Evolutionary conservation across 768 basidiomycete genomes (phyloP).

Genomic region (Strobilomyces dryophilus): DNA sequence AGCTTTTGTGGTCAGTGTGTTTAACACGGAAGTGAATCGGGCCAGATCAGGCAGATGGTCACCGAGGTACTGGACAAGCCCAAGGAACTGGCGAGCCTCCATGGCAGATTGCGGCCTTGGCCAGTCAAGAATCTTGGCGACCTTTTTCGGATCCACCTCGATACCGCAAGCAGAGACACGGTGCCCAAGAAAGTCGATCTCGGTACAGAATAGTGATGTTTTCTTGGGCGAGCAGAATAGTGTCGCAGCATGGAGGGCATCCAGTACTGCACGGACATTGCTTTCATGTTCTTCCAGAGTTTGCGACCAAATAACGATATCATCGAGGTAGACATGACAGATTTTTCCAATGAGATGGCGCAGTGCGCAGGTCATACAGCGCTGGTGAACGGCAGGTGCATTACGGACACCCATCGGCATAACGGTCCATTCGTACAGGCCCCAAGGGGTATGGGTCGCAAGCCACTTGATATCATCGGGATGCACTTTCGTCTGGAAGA

Average conservation of each 20-base stretch:
- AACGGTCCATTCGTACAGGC: slow-evolving; percentile 35
- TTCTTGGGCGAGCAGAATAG: no score
- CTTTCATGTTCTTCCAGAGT: slow-evolving; percentile 18
- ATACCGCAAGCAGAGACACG: neutral
- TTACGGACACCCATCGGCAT: slow-evolving; percentile 13
- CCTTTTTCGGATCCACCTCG: neutral
- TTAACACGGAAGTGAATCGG: neutral
- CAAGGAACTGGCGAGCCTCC: neutral
- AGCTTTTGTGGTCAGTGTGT: neutral
- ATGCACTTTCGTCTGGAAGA: slow-evolving; percentile 36
- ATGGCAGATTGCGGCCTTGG: neutral
- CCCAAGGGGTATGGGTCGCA: slow-evolving; percentile 36
- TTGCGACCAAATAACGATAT: slow-evolving; percentile 32
- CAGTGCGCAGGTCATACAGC: slow-evolving; percentile 9
- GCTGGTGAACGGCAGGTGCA: slow-evolving; percentile 20
- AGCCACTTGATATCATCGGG: slow-evolving; percentile 30
- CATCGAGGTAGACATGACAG: slow-evolving; percentile 12
- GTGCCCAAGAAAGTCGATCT: neutral
- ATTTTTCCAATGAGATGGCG: slow-evolving; percentile 12
- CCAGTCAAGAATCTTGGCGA: neutral
- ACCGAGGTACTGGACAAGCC: neutral
- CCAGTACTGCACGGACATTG: slow-evolving; percentile 29
- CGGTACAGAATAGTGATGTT: neutral
- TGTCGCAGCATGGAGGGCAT: slow-evolving; percentile 13
- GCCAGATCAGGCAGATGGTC: neutral